Evolutionary conservation across 768 basidiomycete genomes (phyloP), one percentile per base, ranked within the genome.

Genomic region (Suillus luteus): DNA sequence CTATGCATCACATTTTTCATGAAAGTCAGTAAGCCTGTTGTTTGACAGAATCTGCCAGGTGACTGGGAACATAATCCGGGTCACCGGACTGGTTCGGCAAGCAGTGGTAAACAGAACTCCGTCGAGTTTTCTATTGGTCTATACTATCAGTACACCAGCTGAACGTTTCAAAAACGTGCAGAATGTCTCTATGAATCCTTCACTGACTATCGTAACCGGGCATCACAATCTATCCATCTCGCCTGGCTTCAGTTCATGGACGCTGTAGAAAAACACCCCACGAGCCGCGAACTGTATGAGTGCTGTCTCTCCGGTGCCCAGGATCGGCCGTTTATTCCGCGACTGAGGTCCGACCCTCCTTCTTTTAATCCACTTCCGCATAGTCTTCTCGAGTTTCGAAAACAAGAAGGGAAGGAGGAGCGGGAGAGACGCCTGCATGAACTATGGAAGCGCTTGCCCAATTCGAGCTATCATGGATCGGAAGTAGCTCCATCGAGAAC

Each of bases 351-450:
- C 33, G 88, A 89, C 74, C 73, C 81, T 60, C 70, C 77, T 51
- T 60, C 75, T 61, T 77, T 73, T 69, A 75, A 71, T 73, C 75
- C 73, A 62, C 71, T 73, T 69, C 87, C 74, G 68, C 81, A 75
- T 65, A 83, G 81, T 55, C 81, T 95, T 54, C 74, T 78, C 43
- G 89, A 88, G 65, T 93, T 90, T 70, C 85, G 83, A 61, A 77
- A 79, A 61, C 77, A 75, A 43, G 93, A 95, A 76, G 89, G 90
- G 41, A 76, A 78, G 66, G 85, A 84, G 65, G 78, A 79, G 66
- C 80, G 92, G 43, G 87, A 89, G 72, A 79, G 78, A 57, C 83
- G 86, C 57, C 74, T 93, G 59, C 80, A 82, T 61, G 82, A 81
- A 54, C 74, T 93, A 37, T 94, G 91, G 89, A 77, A 79, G 60